Evolutionary conservation across 192 early-diverging fungal genomes (phyloP).

Genomic region (Geranomyces michiganensis): DNA sequence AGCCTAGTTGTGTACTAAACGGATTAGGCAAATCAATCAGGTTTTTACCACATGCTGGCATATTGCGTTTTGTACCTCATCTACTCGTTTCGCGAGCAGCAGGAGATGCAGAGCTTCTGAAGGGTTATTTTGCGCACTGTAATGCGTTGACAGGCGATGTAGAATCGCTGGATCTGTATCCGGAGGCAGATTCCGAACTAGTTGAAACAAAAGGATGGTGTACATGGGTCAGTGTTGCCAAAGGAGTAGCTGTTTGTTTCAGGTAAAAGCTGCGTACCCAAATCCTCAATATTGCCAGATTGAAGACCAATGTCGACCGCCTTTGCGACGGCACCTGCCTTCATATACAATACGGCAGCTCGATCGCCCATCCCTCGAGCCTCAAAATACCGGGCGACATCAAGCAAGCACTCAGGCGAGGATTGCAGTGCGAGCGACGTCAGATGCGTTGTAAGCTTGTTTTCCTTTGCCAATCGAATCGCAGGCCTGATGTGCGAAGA

Average conservation of each 20-base stretch:
- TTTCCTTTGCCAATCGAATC: constrained; percentile 55
- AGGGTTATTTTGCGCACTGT: constrained; percentile 35
- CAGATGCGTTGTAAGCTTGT: constrained; percentile 49
- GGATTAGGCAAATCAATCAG: no score
- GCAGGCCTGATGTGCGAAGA: constrained; percentile 56
- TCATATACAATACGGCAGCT: constrained; percentile 17
- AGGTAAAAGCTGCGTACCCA: constrained; percentile 40
- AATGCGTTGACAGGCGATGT: constrained; percentile 33
- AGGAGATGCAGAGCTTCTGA: constrained; percentile 43
- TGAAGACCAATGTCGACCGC: constrained; percentile 12
- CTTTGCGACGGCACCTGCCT: constrained; percentile 4
- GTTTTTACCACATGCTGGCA: no score
- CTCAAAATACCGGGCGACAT: constrained; percentile 52
- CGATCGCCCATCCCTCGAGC: constrained; percentile 15
- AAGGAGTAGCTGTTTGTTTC: no score
- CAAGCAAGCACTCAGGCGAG: constrained; percentile 44
- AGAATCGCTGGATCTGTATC: constrained; percentile 42
- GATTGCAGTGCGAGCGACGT: constrained; percentile 57
- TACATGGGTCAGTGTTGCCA: no score
- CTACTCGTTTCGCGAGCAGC: constrained; percentile 36
- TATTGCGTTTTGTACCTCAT: constrained; percentile 47
- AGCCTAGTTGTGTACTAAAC: constrained; percentile 1
- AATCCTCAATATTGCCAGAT: constrained; percentile 38
- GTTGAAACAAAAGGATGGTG: neutral
- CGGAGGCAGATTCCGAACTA: constrained; percentile 39